Base-by-base conservation (phyloP, 257 asterid genomes). In the Haberlea rhodopensis region DNA sequence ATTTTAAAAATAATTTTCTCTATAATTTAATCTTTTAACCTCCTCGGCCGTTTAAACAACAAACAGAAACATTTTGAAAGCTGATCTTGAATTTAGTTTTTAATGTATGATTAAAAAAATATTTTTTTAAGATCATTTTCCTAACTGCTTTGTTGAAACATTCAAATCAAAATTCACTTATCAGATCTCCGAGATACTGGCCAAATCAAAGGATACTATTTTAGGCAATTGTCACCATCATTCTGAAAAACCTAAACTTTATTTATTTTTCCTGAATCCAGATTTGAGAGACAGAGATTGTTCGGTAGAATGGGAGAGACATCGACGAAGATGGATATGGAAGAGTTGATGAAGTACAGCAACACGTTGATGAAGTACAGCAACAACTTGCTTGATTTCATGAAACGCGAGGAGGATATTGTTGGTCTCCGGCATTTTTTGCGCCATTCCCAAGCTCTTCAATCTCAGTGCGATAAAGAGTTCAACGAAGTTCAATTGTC, bases 281-380 rank as follows among this genome's bases (percentile, higher is more conserved):
- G 48, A 40, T 40, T 40, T 13, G 16, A 2, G 46, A 37, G 1
- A 10, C 2, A 37, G 18, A 11, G n/a, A 11, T 40, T 40, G 48
- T 11, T 40, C 6, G 48, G 48, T 40, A 51, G 21, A 62, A 76
- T 80, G 85, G 84, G 68, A 26, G 86, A 78, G 18, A 26, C 66
- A 23, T 37, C 76, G 8, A 60, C 68, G 27, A 72, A 64, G 67
- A 56, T 86, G 15, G 79, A 83, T 29, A 74, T 76, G 79, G 90
- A 82, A 28, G 83, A 79, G 46, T 75, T 83, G 3, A 65, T 65
- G 19, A 61, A 69, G 15, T 68, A 31, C 60, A 63, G 82, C 59
- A n/a, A n/a, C n/a, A n/a, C n/a, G 46, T 75, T 83, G 3, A 65
- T 65, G 19, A 61, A 69, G 15, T 68, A 31, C 60, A 63, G 82